Evolutionary conservation across 768 basidiomycete species (phyloP), one percentile per base, ranked within the genome.

Genomic region (Galerina marginata): DNA sequence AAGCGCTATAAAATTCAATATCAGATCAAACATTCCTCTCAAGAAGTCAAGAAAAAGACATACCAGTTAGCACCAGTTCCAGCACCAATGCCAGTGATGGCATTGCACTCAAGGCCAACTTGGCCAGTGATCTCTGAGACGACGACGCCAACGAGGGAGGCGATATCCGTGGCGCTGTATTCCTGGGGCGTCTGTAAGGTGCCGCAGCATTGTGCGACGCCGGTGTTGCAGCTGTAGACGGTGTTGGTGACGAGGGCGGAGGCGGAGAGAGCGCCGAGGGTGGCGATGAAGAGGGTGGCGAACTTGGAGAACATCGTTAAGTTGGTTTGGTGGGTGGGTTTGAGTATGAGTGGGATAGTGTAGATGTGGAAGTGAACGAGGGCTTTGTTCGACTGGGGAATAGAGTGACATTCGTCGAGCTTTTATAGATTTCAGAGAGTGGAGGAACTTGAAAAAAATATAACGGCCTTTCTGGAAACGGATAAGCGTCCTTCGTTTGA

Each of bases 141-240:
- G 26, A 42, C 54, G 48, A 53, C 53, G 23, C 45, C 33, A 26
- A 65, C 15, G 44, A 56, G 48, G 33, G n/a, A 20, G 39, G 53
- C 33, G 44, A 59, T 33, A 25, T 29, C 47, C 47, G 44, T 63
- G 39, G 57, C 57, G 29, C 29, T 33, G 29, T 33, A 33, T 7
- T 40, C 39, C 43, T 10, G 20, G 16, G 9, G 48, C 15, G 25
- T 45, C 46, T 12, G 45, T 26, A 40, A 43, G 49, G 43, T 56
- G 23, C 11, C 40, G 61, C 64, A 65, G 58, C 64, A 64, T 46
- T 61, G 54, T 23, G 61, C 56, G 29, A 59, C 46, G 44, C 63
- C 63, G 46, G 59, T 54, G 63, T 64, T 64, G 63, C 63, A 64
- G 20, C 61, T 58, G 38, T 53, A 40, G 56, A 64, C 58, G 12